Evolutionary conservation across 148 eudicot genomes (phyloP), one percentile per base, ranked within the genome.

Genomic region (Fagopyrum tataricum): DNA sequence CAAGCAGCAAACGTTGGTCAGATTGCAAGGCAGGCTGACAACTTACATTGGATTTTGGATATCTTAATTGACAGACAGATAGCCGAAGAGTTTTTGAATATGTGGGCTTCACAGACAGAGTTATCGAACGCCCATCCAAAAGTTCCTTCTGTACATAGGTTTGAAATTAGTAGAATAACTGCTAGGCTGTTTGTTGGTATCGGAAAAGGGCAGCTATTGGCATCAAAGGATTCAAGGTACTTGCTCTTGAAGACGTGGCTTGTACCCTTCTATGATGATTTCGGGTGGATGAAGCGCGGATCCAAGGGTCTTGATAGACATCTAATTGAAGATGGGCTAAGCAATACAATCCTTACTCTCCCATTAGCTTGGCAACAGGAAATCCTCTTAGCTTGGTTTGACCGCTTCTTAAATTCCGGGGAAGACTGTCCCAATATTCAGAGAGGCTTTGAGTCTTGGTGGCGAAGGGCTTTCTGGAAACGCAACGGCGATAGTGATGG

Each of bases 381-480:
- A 41, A 82, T 94, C 80, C 84, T 94, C 41, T 81, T 94, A 78
- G 86, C 97, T 77, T 94, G 98, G 98, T 91, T 94, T 49, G 88
- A 94, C 61, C 78, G 98, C 76, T 94, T 94, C 79, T 73, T 94
- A 75, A 91, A 88, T 66, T 82, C 89, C 4, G 91, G 93, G 5
- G 98, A 91, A 43, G 98, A 94, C 59, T 94, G 98, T 76, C 98
- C 98, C 7, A 91, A 94, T 78, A 82, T 94, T 67, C 97, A 88
- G 71, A 83, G 93, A 52, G 98, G 93, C 13, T 91, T 94, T 70
- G 97, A 94, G 74, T 82, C 87, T 78, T 94, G 98, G 98, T 94
- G 98, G 98, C 88, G 93, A 76, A 80, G 98, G 75, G 97, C 97
- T 0, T 94, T 94, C 67, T 88, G 93, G 98, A 89, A 80, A 75